A percentile compares a stretch with the other conserved stretches of the same genome.
Evolutionary conservation across 441 rosid species (phyloP).

Genomic region (Pelargonium cotyledonis): DNA sequence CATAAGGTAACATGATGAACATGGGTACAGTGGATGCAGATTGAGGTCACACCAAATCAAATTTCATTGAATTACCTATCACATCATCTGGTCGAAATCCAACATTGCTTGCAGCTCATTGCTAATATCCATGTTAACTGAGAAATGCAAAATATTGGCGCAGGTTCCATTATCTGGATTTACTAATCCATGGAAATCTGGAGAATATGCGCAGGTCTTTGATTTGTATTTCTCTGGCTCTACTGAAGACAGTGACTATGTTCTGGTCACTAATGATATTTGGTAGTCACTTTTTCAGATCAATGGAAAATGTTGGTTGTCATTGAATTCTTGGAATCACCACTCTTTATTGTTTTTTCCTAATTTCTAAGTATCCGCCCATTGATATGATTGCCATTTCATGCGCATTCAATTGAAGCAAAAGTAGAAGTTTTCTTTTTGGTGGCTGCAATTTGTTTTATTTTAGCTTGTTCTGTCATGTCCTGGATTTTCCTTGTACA

Average conservation of each 20-base stretch:
- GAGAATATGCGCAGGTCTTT: not conserved
- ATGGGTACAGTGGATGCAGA: not conserved
- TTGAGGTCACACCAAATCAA: no score
- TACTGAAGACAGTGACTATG: not conserved
- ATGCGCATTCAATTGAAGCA: not conserved
- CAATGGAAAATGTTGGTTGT: no score
- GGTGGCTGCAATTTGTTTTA: no score
- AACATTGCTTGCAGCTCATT: not conserved
- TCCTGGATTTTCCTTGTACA: not conserved
- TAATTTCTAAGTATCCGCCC: no score
- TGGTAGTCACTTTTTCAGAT: not conserved
- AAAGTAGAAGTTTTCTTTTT: not conserved
- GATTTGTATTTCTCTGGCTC: no score
- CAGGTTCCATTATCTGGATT: not conserved
- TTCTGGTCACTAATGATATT: constrained; percentile 1
- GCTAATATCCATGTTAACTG: not conserved
- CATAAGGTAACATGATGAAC: not conserved
- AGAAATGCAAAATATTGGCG: not conserved
- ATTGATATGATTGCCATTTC: not conserved
- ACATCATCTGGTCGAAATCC: no score
- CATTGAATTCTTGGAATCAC: no score
- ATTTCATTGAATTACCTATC: no score
- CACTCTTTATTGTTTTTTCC: no score
- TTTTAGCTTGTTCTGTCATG: no score
- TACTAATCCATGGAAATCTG: not conserved